These are phyloP conservation scores for Centella asiatica DNA, from an alignment of 129 eudicot genomes.

Conservation along the genomic window DNA sequence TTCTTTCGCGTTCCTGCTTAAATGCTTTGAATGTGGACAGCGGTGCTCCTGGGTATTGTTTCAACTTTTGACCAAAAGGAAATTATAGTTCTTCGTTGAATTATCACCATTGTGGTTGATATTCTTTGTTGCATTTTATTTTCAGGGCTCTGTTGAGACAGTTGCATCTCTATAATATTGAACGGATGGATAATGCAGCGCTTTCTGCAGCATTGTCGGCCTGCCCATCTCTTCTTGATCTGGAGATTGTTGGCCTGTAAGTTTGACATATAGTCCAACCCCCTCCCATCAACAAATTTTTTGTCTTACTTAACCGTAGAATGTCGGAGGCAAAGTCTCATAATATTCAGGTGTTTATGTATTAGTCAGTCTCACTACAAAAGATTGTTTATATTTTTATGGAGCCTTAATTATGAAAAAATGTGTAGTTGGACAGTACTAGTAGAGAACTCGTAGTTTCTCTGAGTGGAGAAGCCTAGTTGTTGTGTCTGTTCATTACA, in stretches of 20 bases:
- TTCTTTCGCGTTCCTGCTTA: slow-evolving; percentile 69
- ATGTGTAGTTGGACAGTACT: too few relatives aligned
- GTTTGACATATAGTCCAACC: slow-evolving; percentile 4
- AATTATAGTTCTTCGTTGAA: background rate
- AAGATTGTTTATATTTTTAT: too few relatives aligned
- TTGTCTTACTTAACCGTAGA: too few relatives aligned
- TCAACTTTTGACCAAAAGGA: background rate
- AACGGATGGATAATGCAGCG: slow-evolving; percentile 59
- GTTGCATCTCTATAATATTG: slow-evolving; percentile 67
- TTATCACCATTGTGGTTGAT: background rate
- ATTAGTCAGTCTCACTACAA: too few relatives aligned
- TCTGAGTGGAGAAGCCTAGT: too few relatives aligned
- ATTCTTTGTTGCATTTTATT: slow-evolving; percentile 1
- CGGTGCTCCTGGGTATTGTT: slow-evolving; percentile 56
- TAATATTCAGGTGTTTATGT: too few relatives aligned
- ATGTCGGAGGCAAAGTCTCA: too few relatives aligned
- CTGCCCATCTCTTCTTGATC: slow-evolving; percentile 59
- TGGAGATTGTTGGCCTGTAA: slow-evolving; percentile 79
- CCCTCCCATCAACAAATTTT: background rate
- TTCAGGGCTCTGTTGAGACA: slow-evolving; percentile 47
- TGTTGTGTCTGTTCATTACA: too few relatives aligned
- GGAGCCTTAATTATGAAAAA: too few relatives aligned
- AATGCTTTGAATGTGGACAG: slow-evolving; percentile 41
- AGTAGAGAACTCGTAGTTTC: too few relatives aligned
- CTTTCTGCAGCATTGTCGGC: slow-evolving; percentile 49